Evolutionary conservation across 306 rosid species (phyloP).

Genomic region (Carpinus fangiana): DNA sequence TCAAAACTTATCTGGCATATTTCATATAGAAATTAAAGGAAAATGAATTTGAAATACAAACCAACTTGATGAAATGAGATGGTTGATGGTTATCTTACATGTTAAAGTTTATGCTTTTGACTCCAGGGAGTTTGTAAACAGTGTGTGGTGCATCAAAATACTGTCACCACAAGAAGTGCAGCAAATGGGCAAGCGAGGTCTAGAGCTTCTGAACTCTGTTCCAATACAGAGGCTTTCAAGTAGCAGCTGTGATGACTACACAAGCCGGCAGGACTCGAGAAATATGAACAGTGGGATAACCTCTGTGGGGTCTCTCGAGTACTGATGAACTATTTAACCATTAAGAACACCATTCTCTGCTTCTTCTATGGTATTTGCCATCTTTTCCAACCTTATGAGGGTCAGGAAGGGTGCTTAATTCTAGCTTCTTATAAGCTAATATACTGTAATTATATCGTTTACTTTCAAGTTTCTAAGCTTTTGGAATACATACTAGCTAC

Average conservation of each 20-base stretch:
- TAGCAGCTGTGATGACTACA: slow-evolving; percentile 63
- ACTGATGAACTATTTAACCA: slow-evolving; percentile 54
- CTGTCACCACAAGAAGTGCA: slow-evolving; percentile 98
- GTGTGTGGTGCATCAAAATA: slow-evolving; percentile 94
- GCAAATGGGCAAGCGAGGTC: slow-evolving; percentile 83
- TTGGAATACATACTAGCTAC: slow-evolving; percentile 37
- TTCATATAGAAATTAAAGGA: neutral
- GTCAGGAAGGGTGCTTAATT: slow-evolving; percentile 44
- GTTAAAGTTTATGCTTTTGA: slow-evolving; percentile 16
- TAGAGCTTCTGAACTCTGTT: slow-evolving; percentile 71
- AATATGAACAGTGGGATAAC: slow-evolving; percentile 72
- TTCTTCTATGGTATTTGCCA: slow-evolving; percentile 53
- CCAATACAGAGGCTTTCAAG: slow-evolving; percentile 84
- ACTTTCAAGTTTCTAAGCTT: slow-evolving; percentile 36
- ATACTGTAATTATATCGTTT: slow-evolving; percentile 67
- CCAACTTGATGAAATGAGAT: neutral
- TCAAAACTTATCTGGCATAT: neutral
- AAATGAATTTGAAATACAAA: slow-evolving; percentile 2
- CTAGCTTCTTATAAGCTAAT: slow-evolving; percentile 59
- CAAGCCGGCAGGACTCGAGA: slow-evolving; percentile 77
- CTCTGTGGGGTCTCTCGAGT: slow-evolving; percentile 81
- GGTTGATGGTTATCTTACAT: neutral
- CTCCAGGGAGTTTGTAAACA: slow-evolving; percentile 89
- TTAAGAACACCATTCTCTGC: slow-evolving; percentile 35
- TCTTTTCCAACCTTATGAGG: slow-evolving; percentile 40